Percentiles rank a stretch among this genome's conserved stretches.
These are phyloP conservation scores for Paspalum vaginatum DNA, from an alignment of 176 grass and related monocot genomes.

Conservation along the genomic window DNA sequence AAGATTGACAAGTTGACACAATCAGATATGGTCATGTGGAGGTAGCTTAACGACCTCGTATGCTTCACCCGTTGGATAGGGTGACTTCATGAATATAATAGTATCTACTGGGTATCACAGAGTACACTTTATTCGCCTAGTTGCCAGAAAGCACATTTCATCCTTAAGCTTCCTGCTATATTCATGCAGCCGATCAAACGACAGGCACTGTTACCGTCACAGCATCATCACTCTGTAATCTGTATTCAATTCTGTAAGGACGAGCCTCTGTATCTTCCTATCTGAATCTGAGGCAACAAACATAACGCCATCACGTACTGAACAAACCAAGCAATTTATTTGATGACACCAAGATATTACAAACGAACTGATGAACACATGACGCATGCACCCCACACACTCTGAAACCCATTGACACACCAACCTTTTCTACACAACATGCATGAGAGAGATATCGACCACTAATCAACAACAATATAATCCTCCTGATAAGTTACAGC, in stretches of 20 bases:
- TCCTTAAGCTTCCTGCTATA: conserved; percentile 5
- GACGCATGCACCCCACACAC: background rate
- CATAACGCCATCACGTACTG: background rate
- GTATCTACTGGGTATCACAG: background rate
- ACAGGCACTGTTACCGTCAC: background rate
- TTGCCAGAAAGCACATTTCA: conserved; percentile 4
- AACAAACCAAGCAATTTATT: conserved; percentile 33
- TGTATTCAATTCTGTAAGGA: background rate
- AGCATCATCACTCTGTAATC: background rate
- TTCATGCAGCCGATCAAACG: background rate
- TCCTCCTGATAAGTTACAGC: background rate
- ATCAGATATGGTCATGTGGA: conserved; percentile 9
- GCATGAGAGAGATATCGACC: background rate
- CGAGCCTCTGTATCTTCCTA: background rate
- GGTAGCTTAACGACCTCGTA: conserved; percentile 27
- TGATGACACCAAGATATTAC: background rate
- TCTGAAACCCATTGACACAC: background rate
- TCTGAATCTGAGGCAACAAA: background rate
- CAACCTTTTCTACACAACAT: conserved; percentile 3
- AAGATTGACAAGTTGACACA: conserved; percentile 11
- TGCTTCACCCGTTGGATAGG: conserved; percentile 26
- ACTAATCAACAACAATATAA: background rate
- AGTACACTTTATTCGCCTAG: conserved; percentile 12
- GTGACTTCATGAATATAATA: conserved; percentile 17
- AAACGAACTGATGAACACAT: conserved; percentile 18